Evolutionary conservation across 2,329 filamentous ascomycete genomes (phyloP).

Genomic region (Sporothrix dimorphospora): DNA sequence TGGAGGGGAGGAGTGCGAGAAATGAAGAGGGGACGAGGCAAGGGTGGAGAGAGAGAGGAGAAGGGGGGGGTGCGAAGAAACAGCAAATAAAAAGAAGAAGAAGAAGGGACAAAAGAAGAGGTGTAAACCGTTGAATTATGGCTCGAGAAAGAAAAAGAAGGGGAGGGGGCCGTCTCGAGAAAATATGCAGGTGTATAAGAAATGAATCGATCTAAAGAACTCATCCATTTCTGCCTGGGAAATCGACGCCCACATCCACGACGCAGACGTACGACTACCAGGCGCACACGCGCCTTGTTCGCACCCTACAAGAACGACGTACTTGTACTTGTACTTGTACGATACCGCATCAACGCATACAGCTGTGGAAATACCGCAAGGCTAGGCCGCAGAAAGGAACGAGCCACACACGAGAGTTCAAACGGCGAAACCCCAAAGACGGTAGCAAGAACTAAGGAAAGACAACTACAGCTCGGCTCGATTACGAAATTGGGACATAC

Average conservation of each 20-base stretch:
- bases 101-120: not conserved
- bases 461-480: not conserved
- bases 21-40: not conserved
- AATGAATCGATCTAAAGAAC: conserved; percentile 14
- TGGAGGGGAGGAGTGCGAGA: conserved; percentile 12
- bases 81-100: conserved; percentile 1
- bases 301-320: not conserved
- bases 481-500: not conserved
- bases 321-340: not conserved
- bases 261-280: not conserved
- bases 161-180: conserved; percentile 9
- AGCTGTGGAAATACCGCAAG: not conserved
- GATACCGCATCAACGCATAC: not conserved
- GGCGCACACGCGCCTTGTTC: not conserved
- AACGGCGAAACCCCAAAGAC: not conserved
- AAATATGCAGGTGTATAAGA: conserved; percentile 1
- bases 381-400: not conserved
- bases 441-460: too few species aligned
- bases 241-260: not conserved
- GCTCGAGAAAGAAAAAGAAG: not conserved
- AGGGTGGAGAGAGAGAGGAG: not conserved
- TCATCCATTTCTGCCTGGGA: conserved; percentile 13
- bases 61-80: not conserved
- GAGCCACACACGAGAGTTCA: not conserved
- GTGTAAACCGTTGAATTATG: not conserved